Evolutionary conservation across 2,329 filamentous ascomycete genomes (phyloP).

Genomic region (Ophiostoma tasmaniense): DNA sequence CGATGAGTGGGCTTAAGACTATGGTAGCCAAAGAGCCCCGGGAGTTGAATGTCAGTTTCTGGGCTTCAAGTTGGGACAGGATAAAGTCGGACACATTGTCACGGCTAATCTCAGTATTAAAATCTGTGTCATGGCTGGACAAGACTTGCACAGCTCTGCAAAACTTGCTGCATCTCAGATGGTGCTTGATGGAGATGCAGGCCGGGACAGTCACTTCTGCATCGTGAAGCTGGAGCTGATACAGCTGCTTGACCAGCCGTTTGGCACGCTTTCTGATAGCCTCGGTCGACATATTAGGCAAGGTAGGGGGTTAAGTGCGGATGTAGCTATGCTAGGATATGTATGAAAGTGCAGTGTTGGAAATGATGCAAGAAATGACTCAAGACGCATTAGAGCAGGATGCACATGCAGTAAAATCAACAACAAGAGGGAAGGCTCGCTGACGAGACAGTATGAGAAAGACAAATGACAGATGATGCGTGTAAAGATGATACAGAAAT

Average conservation of each 20-base stretch:
- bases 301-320: neutral
- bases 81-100: conserved; percentile 16
- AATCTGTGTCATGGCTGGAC: neutral
- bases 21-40: conserved; percentile 10
- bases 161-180: conserved; percentile 14
- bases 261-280: conserved; percentile 16
- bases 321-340: neutral
- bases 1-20: conserved; percentile 17
- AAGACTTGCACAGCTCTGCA: conserved; percentile 12
- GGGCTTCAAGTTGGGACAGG: conserved; percentile 19
- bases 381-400: neutral
- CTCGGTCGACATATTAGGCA: conserved; percentile 5
- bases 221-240: conserved; percentile 17
- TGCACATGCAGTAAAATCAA: neutral
- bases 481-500: neutral
- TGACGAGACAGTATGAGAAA: neutral
- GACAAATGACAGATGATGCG: neutral
- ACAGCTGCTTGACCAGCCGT: conserved; percentile 15
- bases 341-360: neutral
- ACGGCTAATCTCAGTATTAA: neutral
- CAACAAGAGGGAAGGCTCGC: neutral
- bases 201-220: conserved; percentile 17
- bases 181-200: conserved; percentile 16
- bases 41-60: conserved; percentile 20
- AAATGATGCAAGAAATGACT: neutral